Base-by-base conservation (phyloP, 495 filamentous ascomycete species). In the Penicillium lagena region DNA sequence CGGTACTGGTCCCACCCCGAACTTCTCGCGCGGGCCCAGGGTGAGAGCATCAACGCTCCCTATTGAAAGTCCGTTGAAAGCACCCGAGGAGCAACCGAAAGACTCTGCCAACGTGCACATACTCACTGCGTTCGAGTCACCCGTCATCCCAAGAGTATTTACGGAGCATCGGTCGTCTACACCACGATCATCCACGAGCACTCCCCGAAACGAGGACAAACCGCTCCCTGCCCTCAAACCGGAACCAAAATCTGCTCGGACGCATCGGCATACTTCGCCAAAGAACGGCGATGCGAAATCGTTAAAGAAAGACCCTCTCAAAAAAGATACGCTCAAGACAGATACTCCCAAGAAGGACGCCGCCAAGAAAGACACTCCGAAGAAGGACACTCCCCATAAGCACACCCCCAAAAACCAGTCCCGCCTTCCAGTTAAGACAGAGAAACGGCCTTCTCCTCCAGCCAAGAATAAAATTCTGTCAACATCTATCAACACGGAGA, bases 41-140 rank as follows among this genome's bases (percentile, higher is more conserved):
- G 55, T 64, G 11, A 76, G 81, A 29, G 80, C 81, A 9, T 79
- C 77, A 51, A 85, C 82, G 6, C 75, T 78, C 8, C 79, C 81
- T 4, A 69, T 73, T 6, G 57, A 61, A 10, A 61, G 47, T 14
- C 52, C 52, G 27, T 45, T 45, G 0, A 46, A 42, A 13, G 15
- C 34, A 29, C 40, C 45, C 0, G 11, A 27, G 11, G 39, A 47
- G 11, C 40, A 46, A 31, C 34, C 50, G 13, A 42, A 49, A 44
- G 29, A 37, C 33, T 27, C 44, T 14, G 7, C 17, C 27, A 42
- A 47, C 40, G 46, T 32, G 46, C 51, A 48, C 41, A 55, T 31
- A 13, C 10, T 40, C 28, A 39, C 40, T 12, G 54, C 47, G 15
- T 55, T 42, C 29, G 45, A 47, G 27, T 58, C 52, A 9, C 40